phyloP scores from a whole-genome alignment of 2,329 filamentous ascomycete genomes.

The Scortechinia acanthostroma region DNA sequence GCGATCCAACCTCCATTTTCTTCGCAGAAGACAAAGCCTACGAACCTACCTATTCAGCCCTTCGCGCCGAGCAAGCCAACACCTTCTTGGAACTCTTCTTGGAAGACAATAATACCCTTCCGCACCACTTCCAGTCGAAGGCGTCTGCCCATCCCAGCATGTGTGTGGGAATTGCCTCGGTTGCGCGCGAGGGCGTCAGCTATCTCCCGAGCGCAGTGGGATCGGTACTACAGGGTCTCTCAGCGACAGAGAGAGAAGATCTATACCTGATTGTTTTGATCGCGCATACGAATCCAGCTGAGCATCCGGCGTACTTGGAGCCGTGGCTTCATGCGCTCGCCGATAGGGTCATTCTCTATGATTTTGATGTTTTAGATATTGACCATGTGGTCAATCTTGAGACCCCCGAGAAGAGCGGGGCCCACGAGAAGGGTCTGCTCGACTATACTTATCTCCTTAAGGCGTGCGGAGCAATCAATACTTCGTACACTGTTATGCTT shows the following conservation, averaged over 20 bases:
- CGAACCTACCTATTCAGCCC: not conserved
- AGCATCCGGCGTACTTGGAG: conserved; percentile 27
- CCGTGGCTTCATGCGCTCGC: conserved; percentile 26
- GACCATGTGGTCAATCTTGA: not conserved
- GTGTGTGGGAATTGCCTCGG: conserved; percentile 32
- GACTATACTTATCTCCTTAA: not conserved
- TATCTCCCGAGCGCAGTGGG: conserved; percentile 32
- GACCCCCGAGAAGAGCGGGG: not conserved
- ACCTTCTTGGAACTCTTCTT: not conserved
- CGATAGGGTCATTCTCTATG: conserved; percentile 30
- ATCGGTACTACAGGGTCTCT: conserved; percentile 30
- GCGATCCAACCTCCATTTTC: not conserved
- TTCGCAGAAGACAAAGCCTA: not conserved
- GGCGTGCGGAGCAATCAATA: conserved; percentile 13
- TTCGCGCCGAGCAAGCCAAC: not conserved
- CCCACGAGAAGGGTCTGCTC: not conserved
- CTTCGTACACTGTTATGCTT: conserved; percentile 30
- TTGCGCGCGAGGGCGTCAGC: conserved; percentile 24
- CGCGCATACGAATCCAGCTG: conserved; percentile 27
- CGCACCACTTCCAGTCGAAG: no score
- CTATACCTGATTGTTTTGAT: conserved; percentile 33
- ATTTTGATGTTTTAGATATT: conserved; percentile 13
- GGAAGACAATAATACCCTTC: not conserved
- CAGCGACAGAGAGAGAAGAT: conserved; percentile 24
- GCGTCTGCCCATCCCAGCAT: conserved; percentile 9